A percentile compares a stretch with the other conserved stretches of the same genome.
Conservation (phyloP, 169 alveolate species). For the Cryptosporidium felis region DNA sequence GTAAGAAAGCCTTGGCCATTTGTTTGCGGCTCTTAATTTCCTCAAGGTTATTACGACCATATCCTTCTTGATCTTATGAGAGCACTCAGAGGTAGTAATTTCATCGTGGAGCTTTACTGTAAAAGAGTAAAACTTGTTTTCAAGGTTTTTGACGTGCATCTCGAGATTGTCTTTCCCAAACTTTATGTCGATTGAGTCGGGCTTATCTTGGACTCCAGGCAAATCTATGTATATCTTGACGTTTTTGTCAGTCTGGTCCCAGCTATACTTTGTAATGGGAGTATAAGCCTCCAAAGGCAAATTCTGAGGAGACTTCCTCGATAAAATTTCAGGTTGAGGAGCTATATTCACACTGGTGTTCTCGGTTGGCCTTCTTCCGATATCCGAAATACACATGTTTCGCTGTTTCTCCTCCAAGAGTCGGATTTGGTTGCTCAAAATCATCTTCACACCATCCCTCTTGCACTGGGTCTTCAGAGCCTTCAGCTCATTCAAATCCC, state of each 20-base stretch:
- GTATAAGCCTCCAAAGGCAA: slow-evolving; percentile 69
- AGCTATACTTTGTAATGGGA: slow-evolving; percentile 72
- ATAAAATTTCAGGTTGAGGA: background rate
- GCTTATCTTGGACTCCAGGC: slow-evolving; percentile 15
- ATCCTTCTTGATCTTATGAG: slow-evolving; percentile 31
- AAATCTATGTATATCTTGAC: slow-evolving; percentile 70
- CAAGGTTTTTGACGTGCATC: slow-evolving; percentile 7
- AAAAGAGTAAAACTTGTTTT: slow-evolving; percentile 32
- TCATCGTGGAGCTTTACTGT: slow-evolving; percentile 24
- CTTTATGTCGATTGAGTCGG: slow-evolving; percentile 27
- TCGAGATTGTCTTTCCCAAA: slow-evolving; percentile 24
- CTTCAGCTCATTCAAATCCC: slow-evolving; percentile 55
- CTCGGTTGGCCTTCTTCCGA: slow-evolving; percentile 2
- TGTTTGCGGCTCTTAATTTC: background rate
- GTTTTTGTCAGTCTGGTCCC: slow-evolving; percentile 73
- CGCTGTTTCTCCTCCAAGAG: slow-evolving; percentile 38
- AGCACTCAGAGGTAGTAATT: slow-evolving; percentile 4
- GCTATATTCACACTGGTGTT: background rate
- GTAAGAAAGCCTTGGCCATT: slow-evolving; percentile 62
- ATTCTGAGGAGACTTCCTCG: background rate
- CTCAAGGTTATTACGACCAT: slow-evolving; percentile 38
- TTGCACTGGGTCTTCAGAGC: slow-evolving; percentile 31
- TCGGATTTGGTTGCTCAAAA: slow-evolving; percentile 29
- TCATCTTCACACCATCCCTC: slow-evolving; percentile 45
- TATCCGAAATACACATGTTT: slow-evolving; percentile 52